A percentile compares a stretch with the other conserved stretches of the same genome.
phyloP scores from a whole-genome alignment of 257 asterid genomes.

The Cynanchum wilfordii region DNA sequence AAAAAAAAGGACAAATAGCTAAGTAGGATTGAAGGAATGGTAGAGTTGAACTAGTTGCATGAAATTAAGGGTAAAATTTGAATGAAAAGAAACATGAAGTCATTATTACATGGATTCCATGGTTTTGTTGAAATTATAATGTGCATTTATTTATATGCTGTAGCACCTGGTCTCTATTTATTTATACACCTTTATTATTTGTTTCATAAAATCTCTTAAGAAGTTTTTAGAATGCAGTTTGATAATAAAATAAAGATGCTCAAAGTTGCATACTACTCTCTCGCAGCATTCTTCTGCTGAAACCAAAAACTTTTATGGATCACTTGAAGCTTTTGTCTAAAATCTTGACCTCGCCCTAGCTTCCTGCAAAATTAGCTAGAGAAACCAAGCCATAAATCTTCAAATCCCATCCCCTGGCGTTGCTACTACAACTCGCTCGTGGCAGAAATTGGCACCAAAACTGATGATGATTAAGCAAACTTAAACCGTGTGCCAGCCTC shows the following conservation, averaged over 20 bases:
- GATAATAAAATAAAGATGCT: neutral
- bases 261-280: neutral
- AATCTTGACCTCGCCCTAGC: constrained; percentile 2
- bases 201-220: neutral
- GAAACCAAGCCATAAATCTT: neutral
- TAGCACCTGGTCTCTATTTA: too few species aligned
- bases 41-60: too few species aligned
- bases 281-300: neutral
- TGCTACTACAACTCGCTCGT: too few species aligned
- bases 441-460: neutral
- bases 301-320: neutral
- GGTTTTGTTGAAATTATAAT: too few species aligned
- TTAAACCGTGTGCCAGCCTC: neutral
- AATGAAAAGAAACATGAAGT: too few species aligned
- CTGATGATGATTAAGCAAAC: neutral
- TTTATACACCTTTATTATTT: neutral
- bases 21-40: too few species aligned
- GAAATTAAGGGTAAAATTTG: too few species aligned
- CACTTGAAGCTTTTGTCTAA: neutral
- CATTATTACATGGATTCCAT: too few species aligned
- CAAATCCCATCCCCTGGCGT: neutral
- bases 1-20: too few species aligned
- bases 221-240: constrained; percentile 1
- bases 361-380: constrained; percentile 4
- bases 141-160: too few species aligned